Evolutionary conservation across 2,329 filamentous ascomycete species (phyloP), one percentile per base, ranked within the genome.

Genomic region (Alternaria dauci): DNA sequence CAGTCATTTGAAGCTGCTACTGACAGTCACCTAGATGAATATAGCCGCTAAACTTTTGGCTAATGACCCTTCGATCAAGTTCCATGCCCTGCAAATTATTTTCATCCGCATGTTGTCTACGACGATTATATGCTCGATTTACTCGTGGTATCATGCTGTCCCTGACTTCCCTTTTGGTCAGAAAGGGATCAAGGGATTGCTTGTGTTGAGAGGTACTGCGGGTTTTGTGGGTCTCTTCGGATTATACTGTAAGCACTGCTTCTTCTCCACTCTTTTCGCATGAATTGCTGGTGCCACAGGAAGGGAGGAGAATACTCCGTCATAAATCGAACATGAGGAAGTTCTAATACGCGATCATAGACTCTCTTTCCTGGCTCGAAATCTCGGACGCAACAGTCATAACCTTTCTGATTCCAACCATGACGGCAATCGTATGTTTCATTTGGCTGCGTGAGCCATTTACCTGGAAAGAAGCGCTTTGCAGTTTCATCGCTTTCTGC

Each of bases 301-400:
- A n/a, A 6, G 36, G 14, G 14, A 25, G 23, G 20, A 20, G 41
- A 8, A 42, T 9, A 18, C 34, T 5, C 36, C 20, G 8, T 7
- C 16, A 36, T 4, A 16, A 23, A 26, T 16, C 28, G 16, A 14
- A 16, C 18, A 23, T 28, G 16, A 46, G 26, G 50, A n/a, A 32
- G 28, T 4, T 23, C 57, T 65, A 36, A 65, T 20, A 11, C 12
- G 3, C 14, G 8, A 0, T 9, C 23, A 2, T 55, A 83, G 82
- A 88, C 70, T 88, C 86, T 5, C 79, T 91, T 54, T 87, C 91
- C 71, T 95, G 94, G 72, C 85, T 96, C 3, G 90, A 91, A 0
- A 84, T 96, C 3, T 90, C 92, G 12, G 93, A 96, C 73, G 92
- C 93, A 1, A 94, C 91, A 0, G 93, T 96, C 30, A 89, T 96